Percentiles rank a stretch among this genome's conserved stretches.
Evolutionary conservation across 257 asterid species (phyloP).

Genomic region (Paraleonurus japonicus): DNA sequence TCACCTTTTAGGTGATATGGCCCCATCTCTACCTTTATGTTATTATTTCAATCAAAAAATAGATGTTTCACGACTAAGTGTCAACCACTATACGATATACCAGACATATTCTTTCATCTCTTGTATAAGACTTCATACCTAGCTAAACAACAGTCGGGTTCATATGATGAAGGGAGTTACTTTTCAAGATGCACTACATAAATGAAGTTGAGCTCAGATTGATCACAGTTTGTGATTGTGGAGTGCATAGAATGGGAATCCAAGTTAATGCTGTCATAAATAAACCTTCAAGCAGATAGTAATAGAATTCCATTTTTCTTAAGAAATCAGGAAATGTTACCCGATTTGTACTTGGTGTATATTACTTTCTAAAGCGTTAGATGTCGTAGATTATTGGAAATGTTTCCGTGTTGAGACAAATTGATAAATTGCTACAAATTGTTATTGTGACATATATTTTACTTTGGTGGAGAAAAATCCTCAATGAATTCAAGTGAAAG

Average conservation of each 20-base stretch:
- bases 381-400: neutral
- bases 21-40: neutral
- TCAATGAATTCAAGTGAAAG: neutral
- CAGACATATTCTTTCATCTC: neutral
- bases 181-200: neutral
- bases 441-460: neutral
- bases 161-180: neutral
- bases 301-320: neutral
- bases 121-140: neutral
- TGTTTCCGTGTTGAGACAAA: neutral
- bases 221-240: neutral
- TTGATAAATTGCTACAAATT: neutral
- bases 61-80: neutral
- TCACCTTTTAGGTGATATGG: too few species aligned
- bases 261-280: neutral
- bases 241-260: neutral
- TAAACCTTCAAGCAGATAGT: neutral
- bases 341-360: neutral
- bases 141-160: neutral
- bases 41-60: neutral
- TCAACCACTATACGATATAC: neutral
- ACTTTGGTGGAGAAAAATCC: neutral
- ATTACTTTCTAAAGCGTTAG: neutral
- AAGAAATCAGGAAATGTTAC: neutral
- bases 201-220: neutral